Base-by-base conservation (phyloP, 306 rosid genomes). In the Rubus parviflorus region DNA sequence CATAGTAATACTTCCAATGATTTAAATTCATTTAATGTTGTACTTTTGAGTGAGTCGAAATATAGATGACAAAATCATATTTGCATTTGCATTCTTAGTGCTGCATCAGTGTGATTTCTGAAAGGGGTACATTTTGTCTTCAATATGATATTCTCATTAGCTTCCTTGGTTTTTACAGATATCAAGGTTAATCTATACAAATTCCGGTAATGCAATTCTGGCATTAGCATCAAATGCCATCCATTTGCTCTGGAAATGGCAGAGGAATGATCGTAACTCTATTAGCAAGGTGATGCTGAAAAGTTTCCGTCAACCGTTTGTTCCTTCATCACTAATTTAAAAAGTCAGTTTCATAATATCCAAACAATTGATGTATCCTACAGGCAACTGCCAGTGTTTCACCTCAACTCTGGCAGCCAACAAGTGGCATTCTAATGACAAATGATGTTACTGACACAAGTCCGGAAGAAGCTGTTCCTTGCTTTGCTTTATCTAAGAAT, bases 221-320 rank as follows among this genome's bases (percentile, higher is more conserved):
- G 98, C 98, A 54, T 83, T 94, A 80, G 92, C 94, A 78, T 94
- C 98, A 80, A 90, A 94, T 86, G 98, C 98, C 68, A 85, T 94
- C 79, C 98, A 94, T 82, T 79, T 94, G 77, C 89, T 94, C 74
- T 94, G 98, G 98, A 94, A 94, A 85, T 94, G 98, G 97, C 90
- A 83, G 80, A 86, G 96, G 67, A 86, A 79, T 77, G 97, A 94
- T 11, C 97, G 98, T 45, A 89, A 87, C 82, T 82, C 98, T 73
- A 52, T 89, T 74, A 88, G 88, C 77, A 91, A 86, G 92, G 98
- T 92, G 45, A 68, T 75, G 63, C 78, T 72, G 19, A 61, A 70
- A 51, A 67, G 58, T 76, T 78, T 80, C 45, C 68, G 22, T 80
- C 75, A 61, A 76, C 57, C 57, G 70, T 61, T 72, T 42, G 35